These are phyloP conservation scores for Tolypocladium paradoxum DNA, from an alignment of 2,329 filamentous ascomycete species.

Conservation along the genomic window DNA sequence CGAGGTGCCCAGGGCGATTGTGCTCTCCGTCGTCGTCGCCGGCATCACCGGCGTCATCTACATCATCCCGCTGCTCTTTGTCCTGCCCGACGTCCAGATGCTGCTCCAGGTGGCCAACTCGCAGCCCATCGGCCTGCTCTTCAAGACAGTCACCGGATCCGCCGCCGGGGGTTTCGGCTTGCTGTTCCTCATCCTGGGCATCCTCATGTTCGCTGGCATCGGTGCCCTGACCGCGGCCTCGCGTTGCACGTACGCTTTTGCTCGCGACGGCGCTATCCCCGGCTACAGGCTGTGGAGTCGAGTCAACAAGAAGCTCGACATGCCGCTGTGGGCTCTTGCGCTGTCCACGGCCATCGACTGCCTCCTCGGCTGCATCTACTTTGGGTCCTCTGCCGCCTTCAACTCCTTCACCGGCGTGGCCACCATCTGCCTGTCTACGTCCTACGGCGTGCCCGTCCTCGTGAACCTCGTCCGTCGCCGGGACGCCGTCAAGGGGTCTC, in stretches of 20 bases:
- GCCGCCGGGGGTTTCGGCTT: slow-evolving; percentile 64
- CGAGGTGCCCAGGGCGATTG: slow-evolving; percentile 57
- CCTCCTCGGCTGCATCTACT: slow-evolving; percentile 67
- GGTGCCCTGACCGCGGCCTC: slow-evolving; percentile 65
- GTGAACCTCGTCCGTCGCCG: slow-evolving; percentile 58
- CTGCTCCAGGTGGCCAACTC: slow-evolving; percentile 58
- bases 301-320: slow-evolving; percentile 54
- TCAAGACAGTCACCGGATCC: slow-evolving; percentile 66
- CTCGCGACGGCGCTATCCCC: slow-evolving; percentile 64
- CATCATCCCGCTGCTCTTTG: slow-evolving; percentile 64
- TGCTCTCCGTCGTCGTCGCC: slow-evolving; percentile 54
- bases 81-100: slow-evolving; percentile 54
- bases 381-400: slow-evolving; percentile 67
- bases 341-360: slow-evolving; percentile 60
- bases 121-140: slow-evolving; percentile 66
- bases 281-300: slow-evolving; percentile 55
- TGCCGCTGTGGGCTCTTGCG: slow-evolving; percentile 59
- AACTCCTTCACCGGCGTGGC: slow-evolving; percentile 72
- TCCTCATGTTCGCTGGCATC: slow-evolving; percentile 66
- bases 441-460: slow-evolving; percentile 66
- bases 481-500: slow-evolving; percentile 52
- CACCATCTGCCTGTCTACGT: slow-evolving; percentile 66
- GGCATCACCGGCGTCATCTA: slow-evolving; percentile 53
- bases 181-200: slow-evolving; percentile 65
- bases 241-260: slow-evolving; percentile 67